Percentiles rank a stretch among this genome's conserved stretches.
phyloP scores from a whole-genome alignment of 73 alveolate species.

The Symbiodinium natans region DNA sequence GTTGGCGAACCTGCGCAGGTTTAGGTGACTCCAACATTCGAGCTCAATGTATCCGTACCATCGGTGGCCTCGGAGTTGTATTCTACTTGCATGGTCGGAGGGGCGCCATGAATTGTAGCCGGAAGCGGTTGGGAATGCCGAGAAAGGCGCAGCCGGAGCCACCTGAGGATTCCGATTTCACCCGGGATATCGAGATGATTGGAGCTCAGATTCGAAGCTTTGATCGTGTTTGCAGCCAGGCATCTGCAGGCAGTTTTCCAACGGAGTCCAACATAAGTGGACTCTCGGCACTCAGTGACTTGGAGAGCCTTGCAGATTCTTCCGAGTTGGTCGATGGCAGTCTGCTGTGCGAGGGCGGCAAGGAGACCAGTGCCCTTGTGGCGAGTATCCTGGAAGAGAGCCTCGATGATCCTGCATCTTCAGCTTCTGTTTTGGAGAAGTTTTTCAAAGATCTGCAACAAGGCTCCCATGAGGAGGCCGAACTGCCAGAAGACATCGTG shows the following conservation, averaged over 20 bases:
- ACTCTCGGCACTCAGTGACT: neutral
- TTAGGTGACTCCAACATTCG: neutral
- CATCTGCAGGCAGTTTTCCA: neutral
- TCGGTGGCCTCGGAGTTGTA: neutral
- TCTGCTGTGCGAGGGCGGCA: neutral
- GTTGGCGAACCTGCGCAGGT: neutral
- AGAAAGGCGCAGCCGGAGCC: neutral
- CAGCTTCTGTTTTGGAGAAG: neutral
- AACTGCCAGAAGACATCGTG: neutral
- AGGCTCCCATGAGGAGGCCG: neutral
- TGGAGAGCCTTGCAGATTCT: conserved; percentile 3
- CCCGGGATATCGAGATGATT: neutral
- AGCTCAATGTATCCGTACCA: neutral
- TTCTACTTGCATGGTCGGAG: neutral
- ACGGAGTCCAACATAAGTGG: neutral
- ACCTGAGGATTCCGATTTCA: neutral
- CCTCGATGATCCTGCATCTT: neutral
- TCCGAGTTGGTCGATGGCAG: neutral
- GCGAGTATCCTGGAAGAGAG: neutral
- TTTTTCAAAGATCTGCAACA: neutral
- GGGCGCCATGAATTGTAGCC: neutral
- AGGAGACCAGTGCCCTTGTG: neutral
- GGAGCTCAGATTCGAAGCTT: neutral
- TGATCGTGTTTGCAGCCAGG: neutral
- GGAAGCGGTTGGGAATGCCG: neutral